phyloP scores from a whole-genome alignment of 345 rosid genomes.

The Acer campestre region DNA sequence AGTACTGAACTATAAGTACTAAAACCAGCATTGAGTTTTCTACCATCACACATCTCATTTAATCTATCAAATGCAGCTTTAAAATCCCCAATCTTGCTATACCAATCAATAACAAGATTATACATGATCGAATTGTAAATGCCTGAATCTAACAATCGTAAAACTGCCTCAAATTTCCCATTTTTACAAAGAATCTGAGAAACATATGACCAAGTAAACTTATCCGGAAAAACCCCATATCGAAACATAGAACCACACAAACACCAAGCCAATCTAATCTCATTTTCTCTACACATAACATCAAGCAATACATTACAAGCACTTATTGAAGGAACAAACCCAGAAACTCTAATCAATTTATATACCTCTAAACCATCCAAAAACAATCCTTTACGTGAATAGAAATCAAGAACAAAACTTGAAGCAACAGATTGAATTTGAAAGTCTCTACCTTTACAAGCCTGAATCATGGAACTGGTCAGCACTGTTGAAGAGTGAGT shows the following conservation, averaged over 20 bases:
- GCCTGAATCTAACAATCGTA: conserved; percentile 47
- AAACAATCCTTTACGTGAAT: conserved; percentile 39
- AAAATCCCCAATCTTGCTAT: conserved; percentile 53
- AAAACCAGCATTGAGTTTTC: conserved; percentile 49
- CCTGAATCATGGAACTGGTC: conserved; percentile 43
- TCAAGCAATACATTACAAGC: conserved; percentile 59
- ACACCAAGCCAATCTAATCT: conserved; percentile 53
- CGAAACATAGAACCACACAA: conserved; percentile 57
- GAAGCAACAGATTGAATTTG: conserved; percentile 29
- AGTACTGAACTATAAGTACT: conserved; percentile 52
- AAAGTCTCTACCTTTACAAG: conserved; percentile 45
- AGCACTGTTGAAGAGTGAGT: conserved; percentile 35
- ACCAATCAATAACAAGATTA: conserved; percentile 50
- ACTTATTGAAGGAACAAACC: conserved; percentile 37
- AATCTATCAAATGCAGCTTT: conserved; percentile 42
- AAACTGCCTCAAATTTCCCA: conserved; percentile 48
- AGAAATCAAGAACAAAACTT: conserved; percentile 49
- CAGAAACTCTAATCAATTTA: conserved; percentile 35
- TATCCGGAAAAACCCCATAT: conserved; percentile 39
- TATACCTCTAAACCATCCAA: conserved; percentile 52
- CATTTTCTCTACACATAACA: conserved; percentile 36
- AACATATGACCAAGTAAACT: conserved; percentile 51
- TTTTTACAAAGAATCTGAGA: conserved; percentile 50
- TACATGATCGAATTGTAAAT: conserved; percentile 51
- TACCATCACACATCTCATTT: conserved; percentile 47